Evolutionary conservation across 1,284 basidiomycete genomes (phyloP).

Genomic region (Cutaneotrichosporon dermatis): DNA sequence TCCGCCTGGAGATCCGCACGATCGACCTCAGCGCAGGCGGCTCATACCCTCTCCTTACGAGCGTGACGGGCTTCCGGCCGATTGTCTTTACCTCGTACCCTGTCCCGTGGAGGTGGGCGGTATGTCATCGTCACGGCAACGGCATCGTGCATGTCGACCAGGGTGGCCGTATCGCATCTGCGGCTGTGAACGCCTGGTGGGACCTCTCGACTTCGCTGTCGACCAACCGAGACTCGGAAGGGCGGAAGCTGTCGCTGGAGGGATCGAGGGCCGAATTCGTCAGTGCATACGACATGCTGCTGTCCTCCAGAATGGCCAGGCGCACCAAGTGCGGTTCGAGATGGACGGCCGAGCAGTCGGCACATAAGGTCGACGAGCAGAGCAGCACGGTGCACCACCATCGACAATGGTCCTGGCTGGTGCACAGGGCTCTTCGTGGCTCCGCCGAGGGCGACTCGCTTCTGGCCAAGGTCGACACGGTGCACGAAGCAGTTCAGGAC

Average conservation of each 20-base stretch:
- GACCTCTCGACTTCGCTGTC: slow-evolving; percentile 62
- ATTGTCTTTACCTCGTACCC: slow-evolving; percentile 69
- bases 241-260: slow-evolving; percentile 60
- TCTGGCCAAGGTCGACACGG: slow-evolving; percentile 39
- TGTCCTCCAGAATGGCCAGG: slow-evolving; percentile 43
- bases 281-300: slow-evolving; percentile 51
- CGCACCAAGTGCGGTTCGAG: slow-evolving; percentile 45
- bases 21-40: slow-evolving; percentile 70
- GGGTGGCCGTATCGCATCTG: slow-evolving; percentile 66
- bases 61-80: slow-evolving; percentile 76
- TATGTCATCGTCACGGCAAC: slow-evolving; percentile 77
- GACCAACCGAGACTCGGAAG: slow-evolving; percentile 36
- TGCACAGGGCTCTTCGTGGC: slow-evolving; percentile 40
- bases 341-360: slow-evolving; percentile 49
- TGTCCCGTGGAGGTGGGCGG: slow-evolving; percentile 82
- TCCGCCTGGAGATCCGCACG: slow-evolving; percentile 77
- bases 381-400: slow-evolving; percentile 35
- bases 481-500: slow-evolving; percentile 23
- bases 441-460: slow-evolving; percentile 42
- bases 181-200: slow-evolving; percentile 83
- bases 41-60: slow-evolving; percentile 77
- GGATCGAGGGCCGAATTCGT: slow-evolving; percentile 71
- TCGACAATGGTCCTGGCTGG: slow-evolving; percentile 35
- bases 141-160: slow-evolving; percentile 87
- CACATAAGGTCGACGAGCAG: slow-evolving; percentile 44